A percentile compares a stretch with the other conserved stretches of the same genome.
Evolutionary conservation across 768 basidiomycete genomes (phyloP).

Genomic region (Kwoniella botswanensis): DNA sequence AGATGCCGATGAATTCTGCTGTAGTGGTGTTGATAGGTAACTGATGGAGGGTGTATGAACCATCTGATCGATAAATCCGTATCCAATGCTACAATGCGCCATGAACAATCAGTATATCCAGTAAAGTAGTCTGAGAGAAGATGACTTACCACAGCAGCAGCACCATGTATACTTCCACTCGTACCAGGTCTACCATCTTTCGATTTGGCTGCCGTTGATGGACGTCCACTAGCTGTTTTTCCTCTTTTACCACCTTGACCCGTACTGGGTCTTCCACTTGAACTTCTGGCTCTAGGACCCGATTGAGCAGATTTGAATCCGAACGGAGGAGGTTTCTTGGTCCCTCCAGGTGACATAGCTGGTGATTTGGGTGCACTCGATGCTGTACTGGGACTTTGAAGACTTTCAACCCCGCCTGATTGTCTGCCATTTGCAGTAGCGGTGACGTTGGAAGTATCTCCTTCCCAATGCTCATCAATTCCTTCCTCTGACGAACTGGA

Average conservation of each 20-base stretch:
- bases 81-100: conserved; percentile 63
- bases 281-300: conserved; percentile 18
- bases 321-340: conserved; percentile 50
- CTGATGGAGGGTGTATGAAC: conserved; percentile 71
- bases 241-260: conserved; percentile 18
- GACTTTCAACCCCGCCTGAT: neutral
- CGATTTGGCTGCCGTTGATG: conserved; percentile 36
- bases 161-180: conserved; percentile 32
- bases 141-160: conserved; percentile 35
- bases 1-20: conserved; percentile 66
- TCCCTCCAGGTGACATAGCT: neutral
- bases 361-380: conserved; percentile 7
- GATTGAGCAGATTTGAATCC: conserved; percentile 43
- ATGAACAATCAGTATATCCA: neutral
- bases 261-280: conserved; percentile 25
- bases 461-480: conserved; percentile 2
- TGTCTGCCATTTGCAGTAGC: neutral
- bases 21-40: conserved; percentile 72
- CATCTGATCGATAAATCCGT: conserved; percentile 77
- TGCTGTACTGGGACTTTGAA: neutral
- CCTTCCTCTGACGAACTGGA: conserved; percentile 24
- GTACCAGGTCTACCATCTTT: conserved; percentile 50
- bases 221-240: conserved; percentile 29
- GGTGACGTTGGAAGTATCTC: neutral
- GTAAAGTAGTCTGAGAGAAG: too few relatives aligned